Evolutionary conservation across 768 basidiomycete species (phyloP).

Genomic region (Hydnomerulius pinastri): DNA sequence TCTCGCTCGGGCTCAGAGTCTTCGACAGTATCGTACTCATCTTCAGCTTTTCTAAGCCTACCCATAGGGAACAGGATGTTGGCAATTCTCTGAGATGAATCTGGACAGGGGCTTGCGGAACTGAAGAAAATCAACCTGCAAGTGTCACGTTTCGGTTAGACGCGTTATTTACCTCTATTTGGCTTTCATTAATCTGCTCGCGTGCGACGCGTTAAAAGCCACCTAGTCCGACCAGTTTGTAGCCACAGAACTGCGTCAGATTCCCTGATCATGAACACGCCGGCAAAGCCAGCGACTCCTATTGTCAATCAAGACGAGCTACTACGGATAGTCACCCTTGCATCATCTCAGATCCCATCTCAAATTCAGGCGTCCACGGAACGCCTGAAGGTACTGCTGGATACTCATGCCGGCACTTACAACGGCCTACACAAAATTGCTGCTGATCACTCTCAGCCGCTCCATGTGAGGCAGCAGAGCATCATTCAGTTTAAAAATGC

Average conservation of each 20-base stretch:
- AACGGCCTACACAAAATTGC: constrained; percentile 77
- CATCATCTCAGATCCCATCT: constrained; percentile 71
- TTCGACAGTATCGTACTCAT: constrained; percentile 48
- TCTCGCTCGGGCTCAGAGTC: constrained; percentile 77
- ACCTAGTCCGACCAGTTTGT: neutral
- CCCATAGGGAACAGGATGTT: neutral
- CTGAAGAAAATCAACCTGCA: neutral
- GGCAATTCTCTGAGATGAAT: neutral
- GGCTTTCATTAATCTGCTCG: constrained; percentile 11
- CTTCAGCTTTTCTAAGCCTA: neutral
- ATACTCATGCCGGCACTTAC: constrained; percentile 64
- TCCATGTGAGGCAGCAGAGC: constrained; percentile 72
- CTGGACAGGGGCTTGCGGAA: neutral
- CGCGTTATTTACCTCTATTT: constrained; percentile 49
- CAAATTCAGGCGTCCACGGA: constrained; percentile 49
- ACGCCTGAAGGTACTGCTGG: constrained; percentile 67
- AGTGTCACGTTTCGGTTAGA: too few relatives aligned
- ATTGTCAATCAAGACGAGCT: constrained; percentile 63
- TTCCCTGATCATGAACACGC: constrained; percentile 23
- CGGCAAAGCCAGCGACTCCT: constrained; percentile 20
- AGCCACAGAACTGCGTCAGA: constrained; percentile 7
- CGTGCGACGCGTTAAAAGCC: neutral
- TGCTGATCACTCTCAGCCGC: constrained; percentile 55
- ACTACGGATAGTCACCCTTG: constrained; percentile 61
- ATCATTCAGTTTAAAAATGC: constrained; percentile 91